Conservation (phyloP, 768 basidiomycete genomes). For the Dacryopinax primogenitus region DNA sequence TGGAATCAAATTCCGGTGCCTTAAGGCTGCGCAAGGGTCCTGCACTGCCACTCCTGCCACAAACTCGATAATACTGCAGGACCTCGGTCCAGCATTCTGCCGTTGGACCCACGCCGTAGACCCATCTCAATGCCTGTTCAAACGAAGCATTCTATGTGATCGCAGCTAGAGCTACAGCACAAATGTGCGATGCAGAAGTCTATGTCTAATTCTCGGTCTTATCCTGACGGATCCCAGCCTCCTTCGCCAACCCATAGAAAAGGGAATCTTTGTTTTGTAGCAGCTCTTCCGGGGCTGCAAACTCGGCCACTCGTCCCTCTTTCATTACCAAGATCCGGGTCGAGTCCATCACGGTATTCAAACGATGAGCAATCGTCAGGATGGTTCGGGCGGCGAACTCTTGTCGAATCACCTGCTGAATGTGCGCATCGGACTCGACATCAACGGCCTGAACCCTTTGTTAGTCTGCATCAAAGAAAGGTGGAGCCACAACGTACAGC, state of each 20-base stretch:
- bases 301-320: constrained; percentile 66
- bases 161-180: constrained; percentile 2
- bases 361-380: constrained; percentile 71
- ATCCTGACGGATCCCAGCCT: constrained; percentile 13
- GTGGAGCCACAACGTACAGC: not conserved
- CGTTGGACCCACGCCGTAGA: too few relatives aligned
- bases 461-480: constrained; percentile 9
- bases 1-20: too few relatives aligned
- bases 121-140: too few relatives aligned
- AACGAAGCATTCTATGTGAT: not conserved
- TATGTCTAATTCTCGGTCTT: not conserved
- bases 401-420: constrained; percentile 73
- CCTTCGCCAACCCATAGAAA: constrained; percentile 18
- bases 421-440: constrained; percentile 75
- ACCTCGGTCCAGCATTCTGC: too few relatives aligned
- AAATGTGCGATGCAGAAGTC: not conserved
- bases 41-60: too few relatives aligned
- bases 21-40: too few relatives aligned
- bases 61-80: too few relatives aligned
- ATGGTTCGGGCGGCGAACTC: constrained; percentile 70
- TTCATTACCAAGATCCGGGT: constrained; percentile 73
- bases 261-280: constrained; percentile 36
- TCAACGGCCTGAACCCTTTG: constrained; percentile 50
- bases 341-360: constrained; percentile 75
- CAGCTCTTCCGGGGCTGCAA: constrained; percentile 54